Base-by-base conservation (phyloP, 371 early-diverging fungal genomes). In the Actinomortierella wolfii region DNA sequence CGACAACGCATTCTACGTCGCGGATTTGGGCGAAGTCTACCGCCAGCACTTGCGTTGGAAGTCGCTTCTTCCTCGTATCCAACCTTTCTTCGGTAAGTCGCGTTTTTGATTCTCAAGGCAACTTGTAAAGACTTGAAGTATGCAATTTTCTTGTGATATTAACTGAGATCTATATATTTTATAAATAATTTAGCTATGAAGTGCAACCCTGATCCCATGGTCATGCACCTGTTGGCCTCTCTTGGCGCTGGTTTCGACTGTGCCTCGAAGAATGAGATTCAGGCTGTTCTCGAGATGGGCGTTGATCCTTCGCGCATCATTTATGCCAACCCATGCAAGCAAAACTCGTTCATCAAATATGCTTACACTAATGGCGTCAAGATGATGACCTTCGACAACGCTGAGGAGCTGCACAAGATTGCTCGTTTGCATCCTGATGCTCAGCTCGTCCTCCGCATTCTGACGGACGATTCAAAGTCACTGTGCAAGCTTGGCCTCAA, bases 311-410 rank as follows among this genome's bases (percentile, higher is more conserved):
- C 76, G 29, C 84, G 90, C 54, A 91, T 98, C 69, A 96, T 98
- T 73, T 98, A 94, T 64, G 99, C 99, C 61, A 97, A 98, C 81
- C 98, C 99, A 34, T 97, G 98, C 87, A 98, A 98, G 83, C 96
- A 95, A 65, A 85, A 89, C 23, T 96, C 97, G 17, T 95, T 94
- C 76, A 87, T 98, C 68, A 90, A 92, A 54, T 94, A 84, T 67
- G 95, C 97, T 13, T 78, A 80, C 24, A 80, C 82, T 51, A 83
- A 88, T 51, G 86, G 87, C 62, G 94, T 98, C 24, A 77, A 79
- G 58, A 87, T 92, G 85, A 94, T 97, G 94, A 98, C 99, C 21
- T 98, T 98, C 78, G 98, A 98, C 81, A 98, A 97, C 78, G 89
- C 89, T 3, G 97, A 97, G 77, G 99, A 98, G 78, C 87, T 98